A percentile compares a stretch with the other conserved stretches of the same genome.
Conservation (phyloP, 257 asterid species). For the Fraxinus excelsior region DNA sequence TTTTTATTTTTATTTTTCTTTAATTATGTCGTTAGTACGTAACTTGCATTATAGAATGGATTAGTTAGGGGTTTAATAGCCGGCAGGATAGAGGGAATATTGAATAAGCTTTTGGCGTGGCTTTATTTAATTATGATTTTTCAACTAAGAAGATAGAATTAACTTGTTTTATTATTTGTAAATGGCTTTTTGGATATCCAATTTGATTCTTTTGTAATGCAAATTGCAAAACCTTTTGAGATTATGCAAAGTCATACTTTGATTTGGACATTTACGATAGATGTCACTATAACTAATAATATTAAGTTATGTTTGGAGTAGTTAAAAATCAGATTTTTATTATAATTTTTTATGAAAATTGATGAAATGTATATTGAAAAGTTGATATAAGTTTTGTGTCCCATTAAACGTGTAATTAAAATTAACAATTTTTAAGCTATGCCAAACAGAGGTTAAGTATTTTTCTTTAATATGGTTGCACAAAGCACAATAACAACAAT, state of each 20-base stretch:
- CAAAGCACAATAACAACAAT: not conserved
- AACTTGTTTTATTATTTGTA: not conserved
- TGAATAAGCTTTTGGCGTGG: slow-evolving; percentile 13
- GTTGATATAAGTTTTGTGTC: too few species aligned
- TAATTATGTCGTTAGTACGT: not conserved
- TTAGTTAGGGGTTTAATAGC: slow-evolving; percentile 29
- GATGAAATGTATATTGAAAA: too few species aligned
- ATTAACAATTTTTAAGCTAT: too few species aligned
- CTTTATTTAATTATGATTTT: not conserved
- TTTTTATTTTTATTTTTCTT: not conserved
- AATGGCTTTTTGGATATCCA: not conserved
- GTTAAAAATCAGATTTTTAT: too few species aligned
- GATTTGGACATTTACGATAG: too few species aligned
- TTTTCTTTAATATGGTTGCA: not conserved
- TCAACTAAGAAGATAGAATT: slow-evolving; percentile 12
- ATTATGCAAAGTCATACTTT: too few species aligned
- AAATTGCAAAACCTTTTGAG: not conserved
- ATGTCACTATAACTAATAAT: too few species aligned
- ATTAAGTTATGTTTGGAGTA: too few species aligned
- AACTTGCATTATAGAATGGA: not conserved
- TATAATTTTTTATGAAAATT: too few species aligned
- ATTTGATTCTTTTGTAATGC: too few species aligned
- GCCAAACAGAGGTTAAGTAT: too few species aligned
- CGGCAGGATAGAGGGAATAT: slow-evolving; percentile 39
- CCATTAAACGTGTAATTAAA: too few species aligned